Evolutionary conservation across 768 basidiomycete genomes (phyloP).

Genomic region (Porpolomopsis calyptriformis): DNA sequence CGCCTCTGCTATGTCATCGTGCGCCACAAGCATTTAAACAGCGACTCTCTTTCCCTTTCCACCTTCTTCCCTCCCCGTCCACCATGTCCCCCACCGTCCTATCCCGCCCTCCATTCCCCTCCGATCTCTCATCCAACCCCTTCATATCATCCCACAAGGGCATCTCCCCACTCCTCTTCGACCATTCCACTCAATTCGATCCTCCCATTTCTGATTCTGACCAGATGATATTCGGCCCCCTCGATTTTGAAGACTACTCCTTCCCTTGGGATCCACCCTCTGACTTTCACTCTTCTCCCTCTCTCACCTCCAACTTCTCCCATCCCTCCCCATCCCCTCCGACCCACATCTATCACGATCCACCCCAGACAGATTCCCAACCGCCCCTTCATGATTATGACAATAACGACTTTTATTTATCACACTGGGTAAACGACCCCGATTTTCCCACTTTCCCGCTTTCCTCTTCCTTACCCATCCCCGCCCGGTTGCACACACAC

Average conservation of each 20-base stretch:
- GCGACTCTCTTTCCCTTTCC: slow-evolving; percentile 16
- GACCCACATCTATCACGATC: slow-evolving; percentile 40
- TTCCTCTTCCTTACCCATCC: slow-evolving; percentile 17
- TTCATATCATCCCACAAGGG: slow-evolving; percentile 18
- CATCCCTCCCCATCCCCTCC: slow-evolving; percentile 15
- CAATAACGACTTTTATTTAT: slow-evolving; percentile 33
- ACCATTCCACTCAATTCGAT: slow-evolving; percentile 25
- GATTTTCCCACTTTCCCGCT: slow-evolving; percentile 24
- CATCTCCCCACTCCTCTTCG: slow-evolving; percentile 25
- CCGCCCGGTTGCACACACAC: slow-evolving; percentile 38
- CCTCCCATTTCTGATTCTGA: slow-evolving; percentile 30
- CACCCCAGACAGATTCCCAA: slow-evolving; percentile 21
- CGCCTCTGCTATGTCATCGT: slow-evolving; percentile 19
- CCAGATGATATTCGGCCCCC: slow-evolving; percentile 47
- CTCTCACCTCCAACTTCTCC: slow-evolving; percentile 30
- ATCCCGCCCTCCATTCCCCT: slow-evolving; percentile 25
- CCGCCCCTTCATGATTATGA: slow-evolving; percentile 24
- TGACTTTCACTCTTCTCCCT: slow-evolving; percentile 32
- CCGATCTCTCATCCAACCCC: slow-evolving; percentile 15
- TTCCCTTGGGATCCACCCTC: slow-evolving; percentile 28
- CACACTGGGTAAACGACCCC: slow-evolving; percentile 57
- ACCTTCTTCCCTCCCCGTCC: slow-evolving; percentile 15
- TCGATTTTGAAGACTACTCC: slow-evolving; percentile 46
- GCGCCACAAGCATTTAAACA: slow-evolving; percentile 31
- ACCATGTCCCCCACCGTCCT: slow-evolving; percentile 34